These are phyloP conservation scores for Adansonia digitata DNA, from an alignment of 345 rosid species.

Conservation along the genomic window DNA sequence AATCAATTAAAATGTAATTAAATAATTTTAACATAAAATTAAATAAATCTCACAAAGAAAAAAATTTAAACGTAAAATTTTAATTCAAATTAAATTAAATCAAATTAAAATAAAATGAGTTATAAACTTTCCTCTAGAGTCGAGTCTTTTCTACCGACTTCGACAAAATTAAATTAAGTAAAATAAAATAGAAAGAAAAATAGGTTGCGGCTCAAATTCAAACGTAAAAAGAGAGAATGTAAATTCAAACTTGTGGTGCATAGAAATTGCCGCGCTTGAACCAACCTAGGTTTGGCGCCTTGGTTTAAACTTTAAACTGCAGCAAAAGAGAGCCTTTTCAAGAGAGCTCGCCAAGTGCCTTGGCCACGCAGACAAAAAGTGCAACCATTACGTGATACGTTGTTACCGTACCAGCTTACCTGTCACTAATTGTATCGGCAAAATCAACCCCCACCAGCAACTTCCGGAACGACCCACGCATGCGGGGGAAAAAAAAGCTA, in stretches of 20 bases:
- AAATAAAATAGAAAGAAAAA: too few species aligned
- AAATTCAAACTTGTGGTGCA: not conserved
- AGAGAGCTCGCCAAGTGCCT: slow-evolving; percentile 7
- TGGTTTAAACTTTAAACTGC: not conserved
- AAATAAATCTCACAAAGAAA: too few species aligned
- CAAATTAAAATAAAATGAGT: too few species aligned
- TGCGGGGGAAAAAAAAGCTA: not conserved
- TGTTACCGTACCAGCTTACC: not conserved
- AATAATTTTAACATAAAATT: too few species aligned
- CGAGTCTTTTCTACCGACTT: too few species aligned
- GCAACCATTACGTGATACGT: slow-evolving; percentile 5
- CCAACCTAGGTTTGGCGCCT: slow-evolving; percentile 1
- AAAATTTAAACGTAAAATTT: too few species aligned
- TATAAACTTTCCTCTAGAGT: too few species aligned
- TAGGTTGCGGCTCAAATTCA: not conserved
- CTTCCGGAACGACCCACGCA: slow-evolving; percentile 9
- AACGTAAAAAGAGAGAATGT: not conserved
- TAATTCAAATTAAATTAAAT: too few species aligned
- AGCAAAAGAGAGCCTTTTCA: not conserved
- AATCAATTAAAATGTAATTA: too few species aligned
- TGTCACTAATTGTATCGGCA: slow-evolving; percentile 1
- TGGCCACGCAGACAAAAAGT: not conserved
- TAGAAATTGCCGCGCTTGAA: not conserved
- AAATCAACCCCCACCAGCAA: not conserved
- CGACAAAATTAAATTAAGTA: too few species aligned